Base-by-base conservation (phyloP, 2,329 filamentous ascomycete species). In the Leptographium radiaticola region DNA sequence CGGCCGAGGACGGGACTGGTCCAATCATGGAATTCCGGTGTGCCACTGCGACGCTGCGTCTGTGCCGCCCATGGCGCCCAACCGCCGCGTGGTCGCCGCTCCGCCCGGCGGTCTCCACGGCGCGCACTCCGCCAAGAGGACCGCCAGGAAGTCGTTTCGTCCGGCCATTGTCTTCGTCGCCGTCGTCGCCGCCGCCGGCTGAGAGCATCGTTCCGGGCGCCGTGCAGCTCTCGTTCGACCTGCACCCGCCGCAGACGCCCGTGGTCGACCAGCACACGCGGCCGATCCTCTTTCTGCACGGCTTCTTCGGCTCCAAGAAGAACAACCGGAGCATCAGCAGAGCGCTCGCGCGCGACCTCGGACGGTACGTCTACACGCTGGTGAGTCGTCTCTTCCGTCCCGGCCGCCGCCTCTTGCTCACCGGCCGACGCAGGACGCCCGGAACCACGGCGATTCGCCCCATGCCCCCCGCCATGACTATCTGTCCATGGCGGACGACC, bases 241-340 rank as follows among this genome's bases (percentile, higher is more conserved):
- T 86, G 45, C 81, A 89, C 64, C 71, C 78, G 62, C 81, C 85
- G 1, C 62, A 70, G 1, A 73, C 72, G 50, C 66, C 67, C 2
- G 66, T 69, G 31, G 64, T 68, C 53, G 66, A 73, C 63, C 65
- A 67, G 55, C 68, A 70, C 57, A 66, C 68, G 38, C 63, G 71
- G 42, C 87, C 90, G 2, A 88, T 97, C 59, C 70, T 97, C 57
- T 86, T 97, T 60, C 80, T 97, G 64, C 91, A 97, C 66, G 91
- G 93, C 1, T 75, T 97, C 12, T 96, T 97, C 64, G 91, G 91
- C 20, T 95, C 88, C 40, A 95, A 94, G 72, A 89, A 88, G 72
- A 97, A 97, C 67, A 95, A 96, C 66, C 77, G 90, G 67, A 87
- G 79, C 63, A 93, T 97, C 58, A 94, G 89, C 84, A 95, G 89